A percentile compares a stretch with the other conserved stretches of the same genome.
phyloP scores from a whole-genome alignment of 176 grass and related monocot genomes.

The Eragrostis curvula region DNA sequence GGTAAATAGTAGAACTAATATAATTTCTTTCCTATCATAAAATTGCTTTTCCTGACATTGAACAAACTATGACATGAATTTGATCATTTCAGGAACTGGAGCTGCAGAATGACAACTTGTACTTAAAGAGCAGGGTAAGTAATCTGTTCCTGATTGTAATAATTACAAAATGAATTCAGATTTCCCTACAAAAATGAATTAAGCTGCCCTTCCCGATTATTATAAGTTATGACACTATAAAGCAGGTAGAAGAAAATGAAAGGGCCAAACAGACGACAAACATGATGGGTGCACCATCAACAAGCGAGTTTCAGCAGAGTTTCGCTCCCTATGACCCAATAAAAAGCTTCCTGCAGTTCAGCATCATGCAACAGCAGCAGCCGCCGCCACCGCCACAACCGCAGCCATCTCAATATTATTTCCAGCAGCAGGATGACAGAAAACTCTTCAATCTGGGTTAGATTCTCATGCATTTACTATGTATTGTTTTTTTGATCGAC shows the following conservation, averaged over 20 bases:
- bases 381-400: background rate
- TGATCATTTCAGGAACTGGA: conserved; percentile 57
- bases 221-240: conserved; percentile 1
- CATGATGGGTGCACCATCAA: conserved; percentile 58
- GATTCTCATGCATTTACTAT: background rate
- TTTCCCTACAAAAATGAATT: no score
- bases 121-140: conserved; percentile 66
- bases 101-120: conserved; percentile 66
- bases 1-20: conserved; percentile 48
- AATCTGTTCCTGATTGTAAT: background rate
- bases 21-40: background rate
- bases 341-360: conserved; percentile 76
- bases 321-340: conserved; percentile 64
- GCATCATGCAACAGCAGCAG: conserved; percentile 62
- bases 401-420: conserved; percentile 46
- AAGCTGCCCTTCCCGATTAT: background rate
- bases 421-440: conserved; percentile 53
- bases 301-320: conserved; percentile 63
- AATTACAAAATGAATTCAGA: no score
- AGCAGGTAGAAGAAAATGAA: conserved; percentile 73
- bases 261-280: conserved; percentile 73
- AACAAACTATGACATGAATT: conserved; percentile 10
- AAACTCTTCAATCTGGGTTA: conserved; percentile 66
- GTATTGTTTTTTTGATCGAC: no score
- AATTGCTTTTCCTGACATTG: conserved; percentile 16